Evolutionary conservation across 2,329 filamentous ascomycete species (phyloP), one percentile per base, ranked within the genome.

Genomic region (Xylaria sp.): DNA sequence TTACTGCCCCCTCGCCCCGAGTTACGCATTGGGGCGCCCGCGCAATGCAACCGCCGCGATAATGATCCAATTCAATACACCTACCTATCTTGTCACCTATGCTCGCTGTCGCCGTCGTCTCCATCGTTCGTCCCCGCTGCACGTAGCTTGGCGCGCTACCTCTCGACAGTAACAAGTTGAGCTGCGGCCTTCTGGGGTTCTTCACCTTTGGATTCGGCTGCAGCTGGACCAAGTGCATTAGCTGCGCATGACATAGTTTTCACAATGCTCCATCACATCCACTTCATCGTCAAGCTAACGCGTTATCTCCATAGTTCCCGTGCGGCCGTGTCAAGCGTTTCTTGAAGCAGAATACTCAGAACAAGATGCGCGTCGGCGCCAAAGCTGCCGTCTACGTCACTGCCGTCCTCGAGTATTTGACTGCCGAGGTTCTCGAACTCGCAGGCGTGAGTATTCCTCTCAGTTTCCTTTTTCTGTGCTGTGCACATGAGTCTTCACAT

Each of bases 321-420:
- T 99, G 94, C 76, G 94, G 94, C 79, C 94, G 94, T 88, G 94
- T 99, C 79, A 99, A 99, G 89, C 92, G 94, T 81, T 97, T 97
- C 82, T 83, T 99, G 75, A 97, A 97, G 86, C 92, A 91, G 78
- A 97, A 97, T 80, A 97, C 94, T 54, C 94, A 97, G 76, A 95
- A 97, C 80, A 97, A 97, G 83, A 97, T 97, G 91, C 93, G 94
- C 78, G 95, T 99, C 68, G 94, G 94, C 71, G 94, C 93, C 73
- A 97, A 97, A 83, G 94, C 94, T 66, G 92, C 94, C 67, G 94
- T 99, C 71, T 99, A 99, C 75, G 91, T 97, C 64, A 97, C 94
- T 54, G 94, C 94, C 49, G 94, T 99, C 59, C 89, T 99, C 66
- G 94, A 99, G 80, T 99, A 99, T 76, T 82, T 99, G 68, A 97